These are phyloP conservation scores for Linnemannia zychae DNA, from an alignment of 192 early-diverging fungal species.

Conservation along the genomic window DNA sequence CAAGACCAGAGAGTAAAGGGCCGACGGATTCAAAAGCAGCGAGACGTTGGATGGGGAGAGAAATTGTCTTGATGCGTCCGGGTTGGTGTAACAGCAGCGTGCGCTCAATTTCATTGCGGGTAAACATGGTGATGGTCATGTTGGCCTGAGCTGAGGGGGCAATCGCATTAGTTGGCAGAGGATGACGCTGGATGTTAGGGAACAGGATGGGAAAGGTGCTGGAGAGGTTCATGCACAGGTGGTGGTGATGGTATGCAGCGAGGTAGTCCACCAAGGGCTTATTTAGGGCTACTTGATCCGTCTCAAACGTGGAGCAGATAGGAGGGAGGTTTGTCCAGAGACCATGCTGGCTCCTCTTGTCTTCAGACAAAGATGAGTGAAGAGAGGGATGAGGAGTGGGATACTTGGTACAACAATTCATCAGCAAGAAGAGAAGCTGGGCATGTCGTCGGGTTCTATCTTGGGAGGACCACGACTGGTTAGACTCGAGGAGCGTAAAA, in stretches of 20 bases:
- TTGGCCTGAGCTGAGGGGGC: background rate
- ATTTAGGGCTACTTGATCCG: background rate
- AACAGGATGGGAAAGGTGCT: slow-evolving; percentile 44
- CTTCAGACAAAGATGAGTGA: background rate
- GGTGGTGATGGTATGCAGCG: slow-evolving; percentile 32
- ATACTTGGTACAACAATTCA: slow-evolving; percentile 32
- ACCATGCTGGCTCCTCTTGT: background rate
- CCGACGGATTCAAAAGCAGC: slow-evolving; percentile 14
- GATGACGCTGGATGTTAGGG: slow-evolving; percentile 42
- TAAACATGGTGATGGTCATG: slow-evolving; percentile 42
- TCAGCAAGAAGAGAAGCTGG: slow-evolving; percentile 35
- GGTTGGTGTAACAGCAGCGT: slow-evolving; percentile 29
- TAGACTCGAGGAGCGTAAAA: slow-evolving; percentile 41
- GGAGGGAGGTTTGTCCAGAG: slow-evolving; percentile 41
- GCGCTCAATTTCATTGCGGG: slow-evolving; percentile 44
- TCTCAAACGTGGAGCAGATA: slow-evolving; percentile 19
- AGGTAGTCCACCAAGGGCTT: slow-evolving; percentile 43
- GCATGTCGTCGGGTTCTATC: slow-evolving; percentile 42
- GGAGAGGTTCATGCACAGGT: slow-evolving; percentile 40
- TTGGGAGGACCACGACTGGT: slow-evolving; percentile 12
- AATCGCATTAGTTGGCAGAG: background rate
- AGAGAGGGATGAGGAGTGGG: no score
- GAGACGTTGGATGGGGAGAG: slow-evolving; percentile 35
- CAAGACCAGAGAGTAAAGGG: slow-evolving; percentile 14
- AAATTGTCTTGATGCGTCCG: slow-evolving; percentile 17